phyloP scores from a whole-genome alignment of 1,284 basidiomycete species.

The Ganoderma lingzhi region DNA sequence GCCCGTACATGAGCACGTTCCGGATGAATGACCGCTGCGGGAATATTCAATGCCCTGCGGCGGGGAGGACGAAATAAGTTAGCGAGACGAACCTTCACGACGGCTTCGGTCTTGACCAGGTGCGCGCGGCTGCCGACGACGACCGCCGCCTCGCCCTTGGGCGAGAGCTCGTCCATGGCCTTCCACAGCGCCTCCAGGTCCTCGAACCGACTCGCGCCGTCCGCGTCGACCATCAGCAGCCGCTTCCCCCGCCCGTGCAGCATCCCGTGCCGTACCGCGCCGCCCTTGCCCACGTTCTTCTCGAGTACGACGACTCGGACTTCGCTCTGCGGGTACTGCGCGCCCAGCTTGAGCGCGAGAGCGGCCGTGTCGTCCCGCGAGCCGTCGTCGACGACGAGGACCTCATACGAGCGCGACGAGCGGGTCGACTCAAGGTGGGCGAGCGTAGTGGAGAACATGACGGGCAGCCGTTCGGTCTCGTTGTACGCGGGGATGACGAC shows the following conservation, averaged over 20 bases:
- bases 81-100: no score
- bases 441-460: constrained; percentile 83
- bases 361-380: constrained; percentile 79
- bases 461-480: constrained; percentile 80
- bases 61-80: no score
- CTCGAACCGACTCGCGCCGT: constrained; percentile 88
- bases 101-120: constrained; percentile 89
- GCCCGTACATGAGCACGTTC: constrained; percentile 91
- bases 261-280: constrained; percentile 91
- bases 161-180: constrained; percentile 71
- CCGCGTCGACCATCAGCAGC: constrained; percentile 94
- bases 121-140: constrained; percentile 92
- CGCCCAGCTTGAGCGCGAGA: constrained; percentile 71
- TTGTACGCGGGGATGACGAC: constrained; percentile 94
- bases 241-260: constrained; percentile 79
- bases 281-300: constrained; percentile 90
- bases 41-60: no score
- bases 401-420: constrained; percentile 65
- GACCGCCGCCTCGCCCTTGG: constrained; percentile 62
- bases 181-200: constrained; percentile 81
- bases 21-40: constrained; percentile 83
- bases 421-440: constrained; percentile 55
- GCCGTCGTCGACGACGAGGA: constrained; percentile 92
- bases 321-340: constrained; percentile 57
- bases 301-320: constrained; percentile 84